Evolutionary conservation across 768 basidiomycete species (phyloP).

Genomic region (Roridomyces roridus): DNA sequence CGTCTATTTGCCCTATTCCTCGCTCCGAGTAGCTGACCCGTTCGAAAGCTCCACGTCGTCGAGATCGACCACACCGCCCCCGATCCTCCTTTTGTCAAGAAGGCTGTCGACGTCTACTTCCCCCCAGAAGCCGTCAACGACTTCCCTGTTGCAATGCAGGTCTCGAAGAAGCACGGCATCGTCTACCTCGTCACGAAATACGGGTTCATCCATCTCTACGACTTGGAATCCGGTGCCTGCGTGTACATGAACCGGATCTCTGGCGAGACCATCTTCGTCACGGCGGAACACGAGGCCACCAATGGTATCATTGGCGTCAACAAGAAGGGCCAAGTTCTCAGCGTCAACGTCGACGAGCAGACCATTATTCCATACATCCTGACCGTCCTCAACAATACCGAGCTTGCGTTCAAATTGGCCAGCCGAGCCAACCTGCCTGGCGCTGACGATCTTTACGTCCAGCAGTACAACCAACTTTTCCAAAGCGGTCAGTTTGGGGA

Average conservation of each 20-base stretch:
- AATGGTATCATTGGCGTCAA: slow-evolving; percentile 99
- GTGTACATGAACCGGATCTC: slow-evolving; percentile 99
- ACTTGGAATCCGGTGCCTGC: slow-evolving; percentile 95
- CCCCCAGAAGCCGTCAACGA: slow-evolving; percentile 97
- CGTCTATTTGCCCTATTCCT: slow-evolving; percentile 26
- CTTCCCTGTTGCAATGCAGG: slow-evolving; percentile 99
- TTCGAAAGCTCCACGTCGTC: slow-evolving; percentile 88
- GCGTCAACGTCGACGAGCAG: slow-evolving; percentile 95
- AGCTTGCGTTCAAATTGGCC: slow-evolving; percentile 97
- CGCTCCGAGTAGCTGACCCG: slow-evolving; percentile 6
- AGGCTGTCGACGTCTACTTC: slow-evolving; percentile 99
- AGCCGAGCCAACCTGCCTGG: slow-evolving; percentile 96
- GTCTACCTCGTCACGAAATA: slow-evolving; percentile 98
- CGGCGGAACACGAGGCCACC: slow-evolving; percentile 92
- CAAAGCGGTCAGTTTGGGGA: slow-evolving; percentile 87
- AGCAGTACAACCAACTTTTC: slow-evolving; percentile 94
- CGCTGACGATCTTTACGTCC: slow-evolving; percentile 94
- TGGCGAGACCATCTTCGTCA: slow-evolving; percentile 99
- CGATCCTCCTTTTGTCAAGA: slow-evolving; percentile 94
- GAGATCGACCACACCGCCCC: slow-evolving; percentile 96
- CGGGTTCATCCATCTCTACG: slow-evolving; percentile 99
- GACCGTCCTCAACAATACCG: slow-evolving; percentile 93
- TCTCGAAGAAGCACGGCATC: slow-evolving; percentile 96
- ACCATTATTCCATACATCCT: slow-evolving; percentile 96
- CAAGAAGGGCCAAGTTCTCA: slow-evolving; percentile 98